Conservation (phyloP, 768 basidiomycete species). For the Kwoniella heveanensis region DNA sequence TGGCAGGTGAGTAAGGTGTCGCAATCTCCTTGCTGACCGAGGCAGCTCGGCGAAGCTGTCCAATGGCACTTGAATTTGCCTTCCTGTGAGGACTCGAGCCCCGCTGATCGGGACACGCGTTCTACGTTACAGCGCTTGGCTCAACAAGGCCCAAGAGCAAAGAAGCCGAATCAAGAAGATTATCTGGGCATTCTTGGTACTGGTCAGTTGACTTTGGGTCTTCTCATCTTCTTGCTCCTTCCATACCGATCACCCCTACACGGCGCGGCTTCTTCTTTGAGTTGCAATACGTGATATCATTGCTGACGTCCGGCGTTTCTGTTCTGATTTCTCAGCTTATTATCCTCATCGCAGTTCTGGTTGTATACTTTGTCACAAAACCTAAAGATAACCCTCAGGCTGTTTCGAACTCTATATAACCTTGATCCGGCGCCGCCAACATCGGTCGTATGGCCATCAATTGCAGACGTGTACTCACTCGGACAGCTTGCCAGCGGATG, state of each 20-base stretch:
- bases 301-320: too few relatives aligned
- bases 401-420: background rate
- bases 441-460: background rate
- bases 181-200: slow-evolving; percentile 19
- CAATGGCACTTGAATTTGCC: too few relatives aligned
- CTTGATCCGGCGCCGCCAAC: background rate
- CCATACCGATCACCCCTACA: too few relatives aligned
- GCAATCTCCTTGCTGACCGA: too few relatives aligned
- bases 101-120: too few relatives aligned
- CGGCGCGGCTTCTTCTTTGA: too few relatives aligned
- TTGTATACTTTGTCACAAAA: slow-evolving; percentile 11
- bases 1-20: slow-evolving; percentile 33
- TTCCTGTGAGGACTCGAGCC: too few relatives aligned
- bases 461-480: too few relatives aligned
- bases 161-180: slow-evolving; percentile 27
- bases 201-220: slow-evolving; percentile 19
- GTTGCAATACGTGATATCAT: too few relatives aligned
- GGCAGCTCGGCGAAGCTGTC: too few relatives aligned
- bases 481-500: too few relatives aligned
- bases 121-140: slow-evolving; percentile 13
- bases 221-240: background rate
- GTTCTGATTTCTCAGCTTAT: background rate
- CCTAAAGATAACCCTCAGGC: slow-evolving; percentile 4
- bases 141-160: slow-evolving; percentile 13
- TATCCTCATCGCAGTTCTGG: slow-evolving; percentile 3